These are phyloP conservation scores for Pleurotus djamor DNA, from an alignment of 768 basidiomycete genomes.

Conservation along the genomic window DNA sequence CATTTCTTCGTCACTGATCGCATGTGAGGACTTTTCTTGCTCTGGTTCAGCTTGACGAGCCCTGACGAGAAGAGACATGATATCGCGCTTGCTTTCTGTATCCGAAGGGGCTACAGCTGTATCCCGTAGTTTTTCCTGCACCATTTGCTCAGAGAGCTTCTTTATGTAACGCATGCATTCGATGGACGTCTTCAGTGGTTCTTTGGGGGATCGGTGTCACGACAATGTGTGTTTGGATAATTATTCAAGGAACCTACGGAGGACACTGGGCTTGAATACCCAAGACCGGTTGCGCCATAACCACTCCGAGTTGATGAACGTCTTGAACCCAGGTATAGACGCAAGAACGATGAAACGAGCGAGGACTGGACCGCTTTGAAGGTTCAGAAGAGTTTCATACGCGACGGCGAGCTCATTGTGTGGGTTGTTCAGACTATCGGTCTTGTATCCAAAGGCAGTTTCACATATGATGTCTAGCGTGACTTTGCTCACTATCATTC, in stretches of 20 bases:
- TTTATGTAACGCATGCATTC: slow-evolving; percentile 41
- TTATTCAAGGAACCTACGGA: slow-evolving; percentile 17
- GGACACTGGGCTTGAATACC: slow-evolving; percentile 19
- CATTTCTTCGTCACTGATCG: no score
- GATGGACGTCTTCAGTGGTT: slow-evolving; percentile 20
- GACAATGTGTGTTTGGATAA: no score
- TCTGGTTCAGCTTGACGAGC: slow-evolving; percentile 35
- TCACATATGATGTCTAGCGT: slow-evolving; percentile 53
- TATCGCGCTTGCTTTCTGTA: slow-evolving; percentile 41
- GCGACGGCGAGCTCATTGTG: slow-evolving; percentile 45
- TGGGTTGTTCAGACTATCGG: slow-evolving; percentile 43
- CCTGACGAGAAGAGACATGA: slow-evolving; percentile 49
- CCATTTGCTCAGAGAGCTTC: slow-evolving; percentile 34
- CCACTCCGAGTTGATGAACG: slow-evolving; percentile 29
- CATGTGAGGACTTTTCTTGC: no score
- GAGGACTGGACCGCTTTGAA: slow-evolving; percentile 36
- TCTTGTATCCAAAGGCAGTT: slow-evolving; percentile 45
- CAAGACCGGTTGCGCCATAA: slow-evolving; percentile 31
- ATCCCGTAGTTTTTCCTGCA: slow-evolving; percentile 37
- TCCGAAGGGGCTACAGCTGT: slow-evolving; percentile 28
- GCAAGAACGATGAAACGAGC: slow-evolving; percentile 32
- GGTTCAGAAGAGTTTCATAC: slow-evolving; percentile 37
- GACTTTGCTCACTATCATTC: slow-evolving; percentile 40
- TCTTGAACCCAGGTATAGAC: slow-evolving; percentile 31
- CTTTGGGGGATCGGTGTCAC: no score